Conservation (phyloP, 345 rosid species). For the Lagerstroemia speciosa region DNA sequence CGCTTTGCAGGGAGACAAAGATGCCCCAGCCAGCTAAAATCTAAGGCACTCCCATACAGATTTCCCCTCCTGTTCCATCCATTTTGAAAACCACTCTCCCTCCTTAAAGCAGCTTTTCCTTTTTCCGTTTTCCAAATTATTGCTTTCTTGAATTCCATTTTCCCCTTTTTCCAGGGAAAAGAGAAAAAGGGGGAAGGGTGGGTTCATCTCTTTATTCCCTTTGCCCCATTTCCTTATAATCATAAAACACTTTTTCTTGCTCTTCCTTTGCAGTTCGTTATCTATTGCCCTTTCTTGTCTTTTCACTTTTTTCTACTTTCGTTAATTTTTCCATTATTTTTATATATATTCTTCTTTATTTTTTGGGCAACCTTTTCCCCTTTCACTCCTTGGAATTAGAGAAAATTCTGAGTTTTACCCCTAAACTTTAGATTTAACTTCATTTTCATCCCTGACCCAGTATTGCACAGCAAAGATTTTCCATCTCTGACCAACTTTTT, state of each 20-base stretch:
- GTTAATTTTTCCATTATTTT: neutral
- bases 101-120: neutral
- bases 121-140: slow-evolving; percentile 2
- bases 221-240: neutral
- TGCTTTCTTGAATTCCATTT: slow-evolving; percentile 1
- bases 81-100: neutral
- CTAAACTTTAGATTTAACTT: neutral
- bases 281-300: neutral
- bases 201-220: neutral
- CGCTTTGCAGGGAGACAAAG: neutral
- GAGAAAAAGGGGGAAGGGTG: neutral
- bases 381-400: neutral
- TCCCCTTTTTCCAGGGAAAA: neutral
- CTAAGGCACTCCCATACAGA: slow-evolving; percentile 2
- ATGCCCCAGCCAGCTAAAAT: neutral
- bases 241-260: neutral
- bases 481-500: too few species aligned
- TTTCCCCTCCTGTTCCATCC: neutral
- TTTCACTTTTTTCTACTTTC: neutral
- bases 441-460: too few species aligned
- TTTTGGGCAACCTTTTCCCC: neutral
- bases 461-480: too few species aligned
- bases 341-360: too few species aligned
- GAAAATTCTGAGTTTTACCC: neutral
- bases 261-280: neutral